Percentiles rank a stretch among this genome's conserved stretches.
phyloP scores from a whole-genome alignment of 306 rosid species.

The Nissolia schottii region DNA sequence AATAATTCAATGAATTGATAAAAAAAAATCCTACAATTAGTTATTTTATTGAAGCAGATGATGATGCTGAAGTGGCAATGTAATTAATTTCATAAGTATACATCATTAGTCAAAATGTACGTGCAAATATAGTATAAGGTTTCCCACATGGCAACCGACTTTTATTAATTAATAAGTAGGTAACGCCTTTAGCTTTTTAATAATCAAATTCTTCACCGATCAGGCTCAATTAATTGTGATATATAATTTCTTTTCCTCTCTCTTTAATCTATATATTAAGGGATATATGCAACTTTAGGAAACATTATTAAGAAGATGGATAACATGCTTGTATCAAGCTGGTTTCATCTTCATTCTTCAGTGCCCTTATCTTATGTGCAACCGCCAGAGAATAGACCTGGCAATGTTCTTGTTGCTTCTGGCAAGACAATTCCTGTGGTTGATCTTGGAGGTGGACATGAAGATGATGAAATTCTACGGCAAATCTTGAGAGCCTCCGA shows the following conservation, averaged over 20 bases:
- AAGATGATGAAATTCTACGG: constrained; percentile 23
- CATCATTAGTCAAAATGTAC: constrained; percentile 7
- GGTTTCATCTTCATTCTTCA: constrained; percentile 29
- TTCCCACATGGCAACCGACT: not conserved
- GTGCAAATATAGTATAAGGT: not conserved
- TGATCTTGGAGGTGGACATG: constrained; percentile 37
- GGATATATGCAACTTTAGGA: no score
- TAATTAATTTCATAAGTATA: not conserved
- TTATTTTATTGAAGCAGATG: not conserved
- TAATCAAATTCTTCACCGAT: not conserved
- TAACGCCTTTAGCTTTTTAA: not conserved
- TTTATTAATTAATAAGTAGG: not conserved
- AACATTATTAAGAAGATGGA: constrained; percentile 26
- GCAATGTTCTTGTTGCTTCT: not conserved
- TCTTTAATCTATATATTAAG: not conserved
- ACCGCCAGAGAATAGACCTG: constrained; percentile 41
- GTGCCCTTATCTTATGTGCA: constrained; percentile 43
- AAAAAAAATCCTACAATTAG: not conserved
- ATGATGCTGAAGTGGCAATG: not conserved
- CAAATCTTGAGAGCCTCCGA: constrained; percentile 43
- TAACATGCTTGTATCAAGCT: constrained; percentile 27
- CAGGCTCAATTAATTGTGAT: not conserved
- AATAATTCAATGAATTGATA: not conserved
- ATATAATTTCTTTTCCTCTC: not conserved
- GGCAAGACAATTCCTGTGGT: constrained; percentile 44